Evolutionary conservation across 2,329 filamentous ascomycete species (phyloP).

Genomic region (Volutella citrinella): DNA sequence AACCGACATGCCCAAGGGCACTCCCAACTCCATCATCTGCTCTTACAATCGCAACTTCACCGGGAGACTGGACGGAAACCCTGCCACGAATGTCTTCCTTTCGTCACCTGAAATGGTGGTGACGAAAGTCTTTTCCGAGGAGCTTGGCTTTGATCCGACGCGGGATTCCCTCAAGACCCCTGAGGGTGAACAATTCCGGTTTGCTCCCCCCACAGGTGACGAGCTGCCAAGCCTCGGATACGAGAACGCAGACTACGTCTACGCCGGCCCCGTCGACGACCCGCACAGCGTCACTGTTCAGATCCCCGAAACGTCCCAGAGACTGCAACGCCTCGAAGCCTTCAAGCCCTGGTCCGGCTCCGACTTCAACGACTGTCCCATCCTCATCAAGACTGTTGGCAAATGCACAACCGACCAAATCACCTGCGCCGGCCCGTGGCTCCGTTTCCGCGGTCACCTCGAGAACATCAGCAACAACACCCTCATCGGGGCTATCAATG

Average conservation of each 20-base stretch:
- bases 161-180: neutral
- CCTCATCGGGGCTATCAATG: slow-evolving; percentile 6
- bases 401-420: slow-evolving; percentile 6
- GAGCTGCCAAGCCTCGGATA: slow-evolving; percentile 22
- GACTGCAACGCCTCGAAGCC: slow-evolving; percentile 26
- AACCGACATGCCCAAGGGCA: slow-evolving; percentile 30
- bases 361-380: no score
- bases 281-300: no score
- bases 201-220: no score
- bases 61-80: slow-evolving; percentile 34
- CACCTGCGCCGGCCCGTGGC: slow-evolving; percentile 2
- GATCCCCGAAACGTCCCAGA: no score
- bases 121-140: slow-evolving; percentile 37
- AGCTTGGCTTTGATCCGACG: slow-evolving; percentile 30
- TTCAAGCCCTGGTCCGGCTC: no score
- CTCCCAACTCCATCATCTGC: slow-evolving; percentile 31
- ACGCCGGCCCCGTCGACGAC: slow-evolving; percentile 24
- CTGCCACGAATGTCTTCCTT: slow-evolving; percentile 47
- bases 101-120: slow-evolving; percentile 45
- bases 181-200: no score
- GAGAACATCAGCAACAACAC: slow-evolving; percentile 7
- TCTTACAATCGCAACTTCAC: slow-evolving; percentile 37
- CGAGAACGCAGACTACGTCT: slow-evolving; percentile 15
- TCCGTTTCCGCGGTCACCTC: slow-evolving; percentile 3
- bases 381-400: slow-evolving; percentile 2